These are phyloP conservation scores for Alternaria ethzedia DNA, from an alignment of 2,329 filamentous ascomycete genomes.

Conservation along the genomic window DNA sequence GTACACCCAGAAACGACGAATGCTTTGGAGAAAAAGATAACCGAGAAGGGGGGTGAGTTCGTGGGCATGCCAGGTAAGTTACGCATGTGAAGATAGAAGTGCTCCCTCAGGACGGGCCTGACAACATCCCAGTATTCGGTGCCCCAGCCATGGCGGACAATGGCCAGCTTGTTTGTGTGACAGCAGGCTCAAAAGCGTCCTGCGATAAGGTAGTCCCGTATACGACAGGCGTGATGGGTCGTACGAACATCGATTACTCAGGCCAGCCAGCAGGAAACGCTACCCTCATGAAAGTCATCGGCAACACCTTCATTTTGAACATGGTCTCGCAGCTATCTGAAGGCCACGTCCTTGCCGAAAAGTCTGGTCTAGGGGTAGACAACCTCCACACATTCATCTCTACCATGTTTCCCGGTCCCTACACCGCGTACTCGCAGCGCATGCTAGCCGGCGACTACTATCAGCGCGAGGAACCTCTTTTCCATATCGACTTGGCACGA, in stretches of 20 bases:
- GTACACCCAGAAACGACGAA: conserved; percentile 83
- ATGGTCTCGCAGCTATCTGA: conserved; percentile 83
- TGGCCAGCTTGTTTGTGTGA: conserved; percentile 74
- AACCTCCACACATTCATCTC: conserved; percentile 75
- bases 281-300: conserved; percentile 77
- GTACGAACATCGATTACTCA: conserved; percentile 72
- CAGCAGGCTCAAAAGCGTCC: conserved; percentile 67
- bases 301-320: conserved; percentile 85
- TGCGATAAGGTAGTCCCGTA: conserved; percentile 72
- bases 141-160: conserved; percentile 73
- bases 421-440: conserved; percentile 74
- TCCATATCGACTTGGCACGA: conserved; percentile 79
- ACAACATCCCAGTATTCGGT: conserved; percentile 64
- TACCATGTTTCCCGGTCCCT: conserved; percentile 76
- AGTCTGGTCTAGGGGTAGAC: conserved; percentile 74
- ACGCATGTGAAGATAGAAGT: neutral
- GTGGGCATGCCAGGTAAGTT: conserved; percentile 68
- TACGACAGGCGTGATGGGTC: conserved; percentile 74
- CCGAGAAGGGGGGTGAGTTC: conserved; percentile 70
- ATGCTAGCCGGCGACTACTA: conserved; percentile 81
- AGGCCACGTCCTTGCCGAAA: conserved; percentile 79
- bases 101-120: conserved; percentile 21
- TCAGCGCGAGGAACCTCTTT: conserved; percentile 77
- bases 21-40: conserved; percentile 64
- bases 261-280: conserved; percentile 73